Evolutionary conservation across 345 rosid species (phyloP), one percentile per base, ranked within the genome.

Genomic region (Camelina sativa): DNA sequence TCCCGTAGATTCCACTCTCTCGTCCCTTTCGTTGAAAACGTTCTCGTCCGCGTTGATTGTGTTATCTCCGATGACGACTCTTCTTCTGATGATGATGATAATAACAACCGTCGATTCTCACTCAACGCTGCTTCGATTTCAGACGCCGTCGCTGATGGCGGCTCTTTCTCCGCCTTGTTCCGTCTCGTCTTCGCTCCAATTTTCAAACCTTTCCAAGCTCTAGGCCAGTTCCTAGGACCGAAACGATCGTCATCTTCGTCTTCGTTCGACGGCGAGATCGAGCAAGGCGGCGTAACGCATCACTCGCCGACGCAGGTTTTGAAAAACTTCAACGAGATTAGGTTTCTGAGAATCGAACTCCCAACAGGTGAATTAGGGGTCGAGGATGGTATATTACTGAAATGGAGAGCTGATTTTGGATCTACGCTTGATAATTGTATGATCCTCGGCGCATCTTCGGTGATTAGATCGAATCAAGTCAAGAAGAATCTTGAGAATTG

Each of bases 381-480:
- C 51, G 97, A 91, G 0, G 99, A 88, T 13, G 98, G 97, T 0
- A 85, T 89, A 6, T 62, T 95, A 17, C 71, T 92, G 67, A 90
- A 89, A 78, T 92, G 99, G 99, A 82, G 91, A 71, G 98, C 98
- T 9, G 95, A 88, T 86, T 94, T 91, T 23, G 98, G 97, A 40
- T 94, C 98, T 17, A 91, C 99, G 10, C 90, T 95, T 22, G 97
- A 95, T 35, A 85, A 84, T 25, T 95, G 99, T 37, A 91, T 92
- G 16, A 95, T 92, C 23, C 93, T 95, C 6, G 97, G 97, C 7
- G 99, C 97, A 47, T 82, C 92, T 41, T 90, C 97, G 0, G 89
- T 87, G 1, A 25, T 74, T 30, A 35, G 66, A 53, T 74, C 62
- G 69, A 38, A n/a, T n/a, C n/a, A n/a, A n/a, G n/a, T n/a, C n/a